Evolutionary conservation across 306 rosid genomes (phyloP).

Genomic region (Begonia peltatifolia): DNA sequence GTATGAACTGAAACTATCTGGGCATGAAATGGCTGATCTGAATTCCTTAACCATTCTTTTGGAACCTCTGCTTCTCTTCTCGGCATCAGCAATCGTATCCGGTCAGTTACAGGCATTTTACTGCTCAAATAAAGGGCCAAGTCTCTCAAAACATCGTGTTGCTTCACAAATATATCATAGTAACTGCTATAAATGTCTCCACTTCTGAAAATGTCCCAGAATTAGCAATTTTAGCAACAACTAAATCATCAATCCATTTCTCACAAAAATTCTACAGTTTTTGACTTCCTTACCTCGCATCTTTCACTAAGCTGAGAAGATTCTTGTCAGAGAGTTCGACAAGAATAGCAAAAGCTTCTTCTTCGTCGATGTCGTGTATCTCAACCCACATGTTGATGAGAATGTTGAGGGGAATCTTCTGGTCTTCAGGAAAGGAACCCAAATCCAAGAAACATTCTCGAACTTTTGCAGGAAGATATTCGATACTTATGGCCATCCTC

Average conservation of each 20-base stretch:
- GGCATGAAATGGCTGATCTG: constrained; percentile 46
- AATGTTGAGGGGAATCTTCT: constrained; percentile 67
- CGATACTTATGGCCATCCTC: constrained; percentile 57
- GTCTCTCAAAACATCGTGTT: constrained; percentile 79
- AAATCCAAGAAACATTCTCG: constrained; percentile 75
- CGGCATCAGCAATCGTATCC: constrained; percentile 64
- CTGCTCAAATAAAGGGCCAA: constrained; percentile 61
- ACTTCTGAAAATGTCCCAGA: constrained; percentile 29
- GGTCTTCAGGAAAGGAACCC: constrained; percentile 79
- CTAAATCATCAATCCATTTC: neutral
- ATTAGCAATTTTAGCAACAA: neutral
- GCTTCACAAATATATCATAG: constrained; percentile 66
- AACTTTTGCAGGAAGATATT: constrained; percentile 32
- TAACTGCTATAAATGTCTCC: constrained; percentile 55
- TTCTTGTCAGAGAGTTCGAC: constrained; percentile 74
- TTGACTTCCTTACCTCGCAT: constrained; percentile 39
- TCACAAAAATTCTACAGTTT: neutral
- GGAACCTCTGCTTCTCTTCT: constrained; percentile 51
- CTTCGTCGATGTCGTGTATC: constrained; percentile 50
- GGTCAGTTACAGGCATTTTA: constrained; percentile 19
- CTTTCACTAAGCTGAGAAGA: constrained; percentile 61
- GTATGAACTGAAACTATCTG: constrained; percentile 77
- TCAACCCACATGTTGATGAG: constrained; percentile 83
- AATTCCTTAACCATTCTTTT: constrained; percentile 58
- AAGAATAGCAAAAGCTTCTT: constrained; percentile 65